Evolutionary conservation across 768 basidiomycete genomes (phyloP), one percentile per base, ranked within the genome.

Genomic region (Leccinellum rugosiceps): DNA sequence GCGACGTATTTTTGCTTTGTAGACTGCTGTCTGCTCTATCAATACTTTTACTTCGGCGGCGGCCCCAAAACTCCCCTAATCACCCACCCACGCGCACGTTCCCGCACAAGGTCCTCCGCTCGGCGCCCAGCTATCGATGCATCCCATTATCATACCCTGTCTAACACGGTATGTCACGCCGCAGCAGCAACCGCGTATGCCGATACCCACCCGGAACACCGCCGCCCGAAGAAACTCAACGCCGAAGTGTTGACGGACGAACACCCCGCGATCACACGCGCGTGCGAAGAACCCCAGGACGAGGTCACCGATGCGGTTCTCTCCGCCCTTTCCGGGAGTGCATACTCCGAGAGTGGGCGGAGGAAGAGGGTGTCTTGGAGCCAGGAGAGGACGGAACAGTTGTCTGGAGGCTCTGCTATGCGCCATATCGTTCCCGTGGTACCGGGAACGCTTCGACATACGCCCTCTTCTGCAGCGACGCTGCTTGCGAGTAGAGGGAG

Each of bases 1-100:
- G 96, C 97, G 3, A 79, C 80, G 0, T 99, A 99, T 72, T 99
- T 98, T 68, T 88, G 90, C 66, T 75, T 81, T 54, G 82, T 98
- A 51, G 97, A 99, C 72, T 75, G 84, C 50, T 76, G 79, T 30
- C 79, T 98, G 25, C 76, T 95, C 46, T 69, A 67, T 8, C 96
- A 99, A 70, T 98, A 87, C 75, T 76, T 86, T 66, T 90, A 96
- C 74, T 96, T 94, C 65, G 73, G 77, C 43, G 68, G 72, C 17
- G 67, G 65, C 28, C 59, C 71, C 3, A 68, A 72, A 31, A 76
- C 75, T 52, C 72, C 76, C 1, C 68, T 72, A 8, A 56, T 68
- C 14, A 60, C 72, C 23, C 72, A 77, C 52, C 63, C 69, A 19
- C 78, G 72, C 50, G 53, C 77, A 32, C 81, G 79, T 28, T 74